Evolutionary conservation across 495 filamentous ascomycete species (phyloP).

Genomic region (Lasiosphaeriaceae sp.): DNA sequence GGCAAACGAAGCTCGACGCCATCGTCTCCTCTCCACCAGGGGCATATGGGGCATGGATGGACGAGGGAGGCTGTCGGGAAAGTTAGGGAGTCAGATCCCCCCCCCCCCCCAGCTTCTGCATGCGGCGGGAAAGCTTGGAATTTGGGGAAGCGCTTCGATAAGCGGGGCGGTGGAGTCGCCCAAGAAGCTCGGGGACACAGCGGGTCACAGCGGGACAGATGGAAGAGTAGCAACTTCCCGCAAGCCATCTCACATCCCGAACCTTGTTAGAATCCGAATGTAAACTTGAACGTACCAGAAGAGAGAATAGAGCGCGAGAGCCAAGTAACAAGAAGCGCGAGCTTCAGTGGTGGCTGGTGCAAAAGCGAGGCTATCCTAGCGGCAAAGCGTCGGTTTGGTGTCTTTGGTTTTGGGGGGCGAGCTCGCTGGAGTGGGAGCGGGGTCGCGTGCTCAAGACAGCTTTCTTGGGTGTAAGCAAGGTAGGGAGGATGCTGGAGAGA

Average conservation of each 20-base stretch:
- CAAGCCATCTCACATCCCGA: too few relatives aligned
- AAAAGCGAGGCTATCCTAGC: too few relatives aligned
- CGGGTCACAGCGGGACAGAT: too few relatives aligned
- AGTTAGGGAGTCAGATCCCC: slow-evolving; percentile 6
- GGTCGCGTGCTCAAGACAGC: slow-evolving; percentile 22
- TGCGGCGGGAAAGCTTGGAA: slow-evolving; percentile 3
- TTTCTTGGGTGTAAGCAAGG: too few relatives aligned
- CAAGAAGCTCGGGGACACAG: too few relatives aligned
- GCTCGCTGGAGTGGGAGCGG: slow-evolving; percentile 13
- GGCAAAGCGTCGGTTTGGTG: neutral
- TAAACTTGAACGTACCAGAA: too few relatives aligned
- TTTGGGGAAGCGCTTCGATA: slow-evolving; percentile 6
- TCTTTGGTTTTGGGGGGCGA: neutral
- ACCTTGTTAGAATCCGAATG: too few relatives aligned
- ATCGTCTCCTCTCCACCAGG: neutral
- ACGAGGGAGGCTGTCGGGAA: slow-evolving; percentile 10
- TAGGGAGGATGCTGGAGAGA: neutral
- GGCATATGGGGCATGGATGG: neutral
- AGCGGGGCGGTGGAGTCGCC: neutral
- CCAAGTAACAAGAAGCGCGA: too few relatives aligned
- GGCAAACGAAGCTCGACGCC: slow-evolving; percentile 3
- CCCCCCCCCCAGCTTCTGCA: slow-evolving; percentile 10
- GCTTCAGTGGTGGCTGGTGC: too few relatives aligned
- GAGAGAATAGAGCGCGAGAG: too few relatives aligned
- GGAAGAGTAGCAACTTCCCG: too few relatives aligned